phyloP scores from a whole-genome alignment of 2,329 filamentous ascomycete genomes.

The Scorias spongiosa region DNA sequence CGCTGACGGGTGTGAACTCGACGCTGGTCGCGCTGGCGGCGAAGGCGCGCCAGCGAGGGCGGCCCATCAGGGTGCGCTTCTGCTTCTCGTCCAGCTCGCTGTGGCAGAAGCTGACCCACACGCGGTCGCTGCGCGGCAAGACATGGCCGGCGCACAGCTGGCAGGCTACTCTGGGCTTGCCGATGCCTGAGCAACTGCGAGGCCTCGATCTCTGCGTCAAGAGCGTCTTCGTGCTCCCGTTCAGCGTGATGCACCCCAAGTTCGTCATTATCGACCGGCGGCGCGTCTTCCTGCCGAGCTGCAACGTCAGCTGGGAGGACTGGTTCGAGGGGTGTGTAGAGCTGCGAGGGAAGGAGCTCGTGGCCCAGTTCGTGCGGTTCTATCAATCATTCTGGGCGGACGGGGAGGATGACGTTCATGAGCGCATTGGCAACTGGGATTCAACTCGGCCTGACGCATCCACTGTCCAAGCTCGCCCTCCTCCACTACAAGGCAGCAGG shows the following conservation, averaged over 20 bases:
- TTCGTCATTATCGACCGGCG: conserved; percentile 59
- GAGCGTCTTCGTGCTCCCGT: conserved; percentile 62
- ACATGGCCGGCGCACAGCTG: conserved; percentile 46
- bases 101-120: conserved; percentile 61
- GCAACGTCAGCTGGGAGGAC: conserved; percentile 75
- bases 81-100: conserved; percentile 62
- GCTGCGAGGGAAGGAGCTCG: conserved; percentile 42
- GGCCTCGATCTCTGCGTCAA: conserved; percentile 57
- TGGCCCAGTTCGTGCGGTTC: conserved; percentile 48
- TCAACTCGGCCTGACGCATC: background rate
- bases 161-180: conserved; percentile 48
- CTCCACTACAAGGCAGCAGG: background rate
- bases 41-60: conserved; percentile 19
- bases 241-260: conserved; percentile 82
- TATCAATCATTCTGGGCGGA: conserved; percentile 53
- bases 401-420: background rate
- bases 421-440: background rate
- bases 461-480: background rate
- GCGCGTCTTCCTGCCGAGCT: conserved; percentile 56
- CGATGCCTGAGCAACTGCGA: conserved; percentile 35
- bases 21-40: conserved; percentile 45
- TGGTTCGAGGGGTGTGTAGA: conserved; percentile 71
- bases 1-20: conserved; percentile 41
- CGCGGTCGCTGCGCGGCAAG: conserved; percentile 45
- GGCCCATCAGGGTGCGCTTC: conserved; percentile 47